phyloP scores from a whole-genome alignment of 2,329 filamentous ascomycete genomes.

The Pseudogymnoascus sp. region DNA sequence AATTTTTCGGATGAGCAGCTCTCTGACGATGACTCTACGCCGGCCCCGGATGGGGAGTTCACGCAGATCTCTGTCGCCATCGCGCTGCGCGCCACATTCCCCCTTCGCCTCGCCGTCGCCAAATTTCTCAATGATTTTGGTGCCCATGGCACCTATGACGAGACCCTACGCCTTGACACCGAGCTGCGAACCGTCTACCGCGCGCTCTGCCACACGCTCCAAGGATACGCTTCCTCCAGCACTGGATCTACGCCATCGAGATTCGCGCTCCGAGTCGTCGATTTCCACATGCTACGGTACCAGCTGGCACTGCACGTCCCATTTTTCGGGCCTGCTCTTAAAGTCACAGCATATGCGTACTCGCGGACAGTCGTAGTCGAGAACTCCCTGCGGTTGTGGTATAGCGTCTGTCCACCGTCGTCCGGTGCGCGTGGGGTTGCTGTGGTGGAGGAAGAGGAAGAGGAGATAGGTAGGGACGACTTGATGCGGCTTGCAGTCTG shows the following conservation, averaged over 20 bases:
- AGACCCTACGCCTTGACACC: constrained; percentile 39
- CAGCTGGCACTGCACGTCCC: constrained; percentile 51
- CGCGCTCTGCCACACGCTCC: constrained; percentile 32
- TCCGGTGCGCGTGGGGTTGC: constrained; percentile 24
- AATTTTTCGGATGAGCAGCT: constrained; percentile 48
- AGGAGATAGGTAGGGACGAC: constrained; percentile 23
- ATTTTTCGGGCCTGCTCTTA: constrained; percentile 38
- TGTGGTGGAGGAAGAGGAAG: background rate
- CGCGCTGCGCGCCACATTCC: constrained; percentile 39
- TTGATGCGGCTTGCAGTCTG: constrained; percentile 36
- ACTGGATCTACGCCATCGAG: constrained; percentile 24
- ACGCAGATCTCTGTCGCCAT: constrained; percentile 39
- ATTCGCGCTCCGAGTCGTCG: constrained; percentile 42
- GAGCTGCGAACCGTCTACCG: constrained; percentile 41
- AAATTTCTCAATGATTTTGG: constrained; percentile 40
- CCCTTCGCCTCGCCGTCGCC: constrained; percentile 38
- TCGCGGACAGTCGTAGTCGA: constrained; percentile 46
- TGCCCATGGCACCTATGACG: constrained; percentile 37
- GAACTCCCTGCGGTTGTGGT: constrained; percentile 42
- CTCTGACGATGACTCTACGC: constrained; percentile 25
- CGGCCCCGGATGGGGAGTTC: constrained; percentile 33
- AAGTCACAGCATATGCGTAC: constrained; percentile 43
- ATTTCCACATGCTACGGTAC: constrained; percentile 49
- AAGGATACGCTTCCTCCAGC: constrained; percentile 16
- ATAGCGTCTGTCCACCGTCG: constrained; percentile 27